Percentiles rank a stretch among this genome's conserved stretches.
Conservation (phyloP, 129 eudicot genomes). For the Gnaphalium uliginosum region DNA sequence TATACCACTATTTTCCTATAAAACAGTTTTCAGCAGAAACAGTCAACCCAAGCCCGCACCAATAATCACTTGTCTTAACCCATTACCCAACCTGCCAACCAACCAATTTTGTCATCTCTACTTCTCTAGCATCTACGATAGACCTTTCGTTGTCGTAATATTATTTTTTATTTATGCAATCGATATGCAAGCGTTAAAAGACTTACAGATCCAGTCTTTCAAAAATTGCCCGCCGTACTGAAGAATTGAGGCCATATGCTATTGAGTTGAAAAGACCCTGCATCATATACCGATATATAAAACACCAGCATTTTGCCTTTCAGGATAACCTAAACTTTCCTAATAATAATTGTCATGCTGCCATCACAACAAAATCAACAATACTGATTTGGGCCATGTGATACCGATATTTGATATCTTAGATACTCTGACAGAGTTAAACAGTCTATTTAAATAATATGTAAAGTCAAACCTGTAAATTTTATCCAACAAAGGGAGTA, state of each 20-base stretch:
- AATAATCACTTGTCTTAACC: neutral
- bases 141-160: neutral
- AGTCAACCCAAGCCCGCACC: neutral
- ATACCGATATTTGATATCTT: neutral
- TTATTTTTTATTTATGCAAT: neutral
- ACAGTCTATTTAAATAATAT: neutral
- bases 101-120: neutral
- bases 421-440: neutral
- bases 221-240: constrained; percentile 74
- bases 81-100: neutral
- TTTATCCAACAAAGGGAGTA: neutral
- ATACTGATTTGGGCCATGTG: neutral
- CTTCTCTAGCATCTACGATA: neutral
- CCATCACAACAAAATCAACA: neutral
- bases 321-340: constrained; percentile 3
- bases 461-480: neutral
- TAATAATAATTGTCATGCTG: neutral
- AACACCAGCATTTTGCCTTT: constrained; percentile 6
- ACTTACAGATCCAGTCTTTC: constrained; percentile 95
- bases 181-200: constrained; percentile 8
- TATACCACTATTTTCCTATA: too few species aligned
- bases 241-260: constrained; percentile 93
- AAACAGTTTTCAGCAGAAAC: too few species aligned
- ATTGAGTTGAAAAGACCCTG: constrained; percentile 95
- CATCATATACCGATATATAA: constrained; percentile 16